These are phyloP conservation scores for Neurospora cerealis DNA, from an alignment of 495 filamentous ascomycete genomes.

Conservation along the genomic window DNA sequence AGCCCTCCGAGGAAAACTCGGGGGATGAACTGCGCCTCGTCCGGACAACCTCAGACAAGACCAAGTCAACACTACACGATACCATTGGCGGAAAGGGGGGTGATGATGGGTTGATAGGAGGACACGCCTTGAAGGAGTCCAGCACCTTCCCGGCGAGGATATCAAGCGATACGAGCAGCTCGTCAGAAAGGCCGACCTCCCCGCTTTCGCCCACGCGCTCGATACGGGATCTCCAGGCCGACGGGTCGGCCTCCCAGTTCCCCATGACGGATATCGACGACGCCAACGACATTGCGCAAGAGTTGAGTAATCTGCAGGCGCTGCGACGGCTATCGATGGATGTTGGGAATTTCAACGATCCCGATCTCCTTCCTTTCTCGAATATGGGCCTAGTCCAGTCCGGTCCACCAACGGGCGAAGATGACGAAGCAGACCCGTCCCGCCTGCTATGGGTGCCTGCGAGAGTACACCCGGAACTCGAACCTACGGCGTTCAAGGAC, in stretches of 20 bases:
- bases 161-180: constrained; percentile 34
- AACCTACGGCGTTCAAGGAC: constrained; percentile 91
- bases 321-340: constrained; percentile 98
- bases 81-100: background rate
- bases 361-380: constrained; percentile 81
- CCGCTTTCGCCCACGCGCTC: constrained; percentile 51
- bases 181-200: constrained; percentile 39
- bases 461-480: constrained; percentile 85
- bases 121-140: constrained; percentile 23
- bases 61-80: constrained; percentile 1
- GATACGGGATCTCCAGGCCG: constrained; percentile 43
- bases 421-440: constrained; percentile 80
- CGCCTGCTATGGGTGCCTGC: constrained; percentile 94
- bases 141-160: constrained; percentile 34
- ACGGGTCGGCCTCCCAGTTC: constrained; percentile 65
- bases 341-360: constrained; percentile 80
- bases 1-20: constrained; percentile 22
- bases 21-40: constrained; percentile 32
- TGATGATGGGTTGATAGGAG: constrained; percentile 6
- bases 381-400: constrained; percentile 51
- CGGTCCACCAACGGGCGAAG: constrained; percentile 61
- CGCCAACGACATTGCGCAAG: constrained; percentile 85
- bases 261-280: constrained; percentile 88
- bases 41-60: constrained; percentile 34
- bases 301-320: constrained; percentile 90